phyloP scores from a whole-genome alignment of 257 asterid species.

The Ilex aquifolium region DNA sequence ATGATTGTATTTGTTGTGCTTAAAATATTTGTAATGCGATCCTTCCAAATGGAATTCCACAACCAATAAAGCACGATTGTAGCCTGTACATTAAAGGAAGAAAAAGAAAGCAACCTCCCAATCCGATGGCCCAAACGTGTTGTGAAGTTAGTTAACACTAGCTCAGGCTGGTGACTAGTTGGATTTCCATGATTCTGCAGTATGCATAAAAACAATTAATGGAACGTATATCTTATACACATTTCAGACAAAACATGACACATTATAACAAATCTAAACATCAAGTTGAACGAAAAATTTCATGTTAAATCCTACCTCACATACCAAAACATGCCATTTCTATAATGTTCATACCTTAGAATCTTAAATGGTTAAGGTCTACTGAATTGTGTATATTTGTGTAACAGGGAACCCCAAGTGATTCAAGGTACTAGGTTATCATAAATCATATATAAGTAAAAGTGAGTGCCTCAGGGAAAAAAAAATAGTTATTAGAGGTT shows the following conservation, averaged over 20 bases:
- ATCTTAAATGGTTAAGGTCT: no score
- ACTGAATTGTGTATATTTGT: no score
- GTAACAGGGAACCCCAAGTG: no score
- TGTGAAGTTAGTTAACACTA: conserved; percentile 77
- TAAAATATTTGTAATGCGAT: no score
- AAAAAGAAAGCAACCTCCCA: conserved; percentile 51
- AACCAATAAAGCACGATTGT: background rate
- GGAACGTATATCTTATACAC: background rate
- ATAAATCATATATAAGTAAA: no score
- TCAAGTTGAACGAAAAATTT: background rate
- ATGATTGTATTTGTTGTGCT: background rate
- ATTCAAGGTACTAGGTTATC: no score
- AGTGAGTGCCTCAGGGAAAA: no score
- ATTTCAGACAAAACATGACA: background rate
- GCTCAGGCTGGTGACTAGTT: conserved; percentile 84
- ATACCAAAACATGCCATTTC: background rate
- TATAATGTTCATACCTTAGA: no score
- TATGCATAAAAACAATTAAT: conserved; percentile 1
- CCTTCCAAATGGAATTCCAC: no score
- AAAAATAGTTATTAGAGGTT: no score
- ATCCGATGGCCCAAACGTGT: conserved; percentile 95
- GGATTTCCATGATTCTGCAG: conserved; percentile 96
- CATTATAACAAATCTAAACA: background rate
- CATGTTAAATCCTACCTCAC: background rate
- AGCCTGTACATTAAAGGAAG: no score